Conservation (phyloP, 768 basidiomycete genomes). For the Trametes cubensis region DNA sequence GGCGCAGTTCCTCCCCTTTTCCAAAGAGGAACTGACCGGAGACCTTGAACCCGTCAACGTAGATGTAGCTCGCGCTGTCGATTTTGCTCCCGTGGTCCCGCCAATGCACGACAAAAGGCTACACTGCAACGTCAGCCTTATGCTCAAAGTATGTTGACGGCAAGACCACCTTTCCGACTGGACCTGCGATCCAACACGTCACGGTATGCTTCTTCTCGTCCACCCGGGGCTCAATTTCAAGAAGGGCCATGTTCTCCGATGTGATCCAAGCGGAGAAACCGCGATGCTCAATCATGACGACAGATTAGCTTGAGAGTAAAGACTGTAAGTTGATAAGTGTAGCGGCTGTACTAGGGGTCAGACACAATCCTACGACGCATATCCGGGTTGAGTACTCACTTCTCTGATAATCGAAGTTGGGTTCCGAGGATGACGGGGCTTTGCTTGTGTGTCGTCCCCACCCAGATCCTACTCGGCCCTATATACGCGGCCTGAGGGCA, state of each 20-base stretch:
- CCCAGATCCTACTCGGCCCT: neutral
- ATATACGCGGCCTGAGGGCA: neutral
- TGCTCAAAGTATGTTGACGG: no score
- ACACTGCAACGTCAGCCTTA: neutral
- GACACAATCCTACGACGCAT: no score
- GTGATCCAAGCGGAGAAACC: slow-evolving; percentile 74
- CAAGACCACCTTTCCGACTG: slow-evolving; percentile 53
- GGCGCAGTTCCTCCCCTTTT: slow-evolving; percentile 53
- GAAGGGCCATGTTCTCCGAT: slow-evolving; percentile 49
- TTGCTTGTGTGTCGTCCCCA: neutral
- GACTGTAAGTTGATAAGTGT: neutral
- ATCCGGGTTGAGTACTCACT: no score
- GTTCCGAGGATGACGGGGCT: no score
- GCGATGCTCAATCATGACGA: slow-evolving; percentile 47
- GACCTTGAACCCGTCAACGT: slow-evolving; percentile 63
- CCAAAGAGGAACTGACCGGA: slow-evolving; percentile 68
- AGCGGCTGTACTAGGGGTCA: no score
- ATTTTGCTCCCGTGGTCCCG: slow-evolving; percentile 56
- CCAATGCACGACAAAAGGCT: slow-evolving; percentile 70
- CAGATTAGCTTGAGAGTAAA: neutral
- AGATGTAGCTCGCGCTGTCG: slow-evolving; percentile 61
- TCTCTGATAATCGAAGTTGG: no score
- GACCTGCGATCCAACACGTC: slow-evolving; percentile 71
- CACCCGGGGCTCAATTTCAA: slow-evolving; percentile 58
- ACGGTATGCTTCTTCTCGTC: slow-evolving; percentile 48